phyloP scores from a whole-genome alignment of 2,329 filamentous ascomycete species.

The Pseudogymnoascus sp. region DNA sequence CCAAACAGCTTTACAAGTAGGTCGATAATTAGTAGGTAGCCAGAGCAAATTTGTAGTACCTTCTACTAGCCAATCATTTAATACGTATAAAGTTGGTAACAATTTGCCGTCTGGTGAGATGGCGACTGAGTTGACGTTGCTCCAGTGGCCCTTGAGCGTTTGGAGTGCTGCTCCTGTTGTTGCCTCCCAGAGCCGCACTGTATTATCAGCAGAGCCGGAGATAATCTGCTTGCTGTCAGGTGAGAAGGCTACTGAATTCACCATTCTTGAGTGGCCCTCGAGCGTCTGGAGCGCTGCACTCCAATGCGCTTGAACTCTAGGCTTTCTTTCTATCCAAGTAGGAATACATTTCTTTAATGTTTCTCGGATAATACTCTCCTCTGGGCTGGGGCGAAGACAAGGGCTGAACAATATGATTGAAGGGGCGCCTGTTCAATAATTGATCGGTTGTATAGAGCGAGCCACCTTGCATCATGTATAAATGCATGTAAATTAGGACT shows the following conservation, averaged over 20 bases:
- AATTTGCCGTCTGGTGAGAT: too few species aligned
- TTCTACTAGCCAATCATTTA: conserved; percentile 10
- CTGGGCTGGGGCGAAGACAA: conserved; percentile 29
- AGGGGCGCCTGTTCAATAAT: conserved; percentile 26
- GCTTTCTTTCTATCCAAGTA: conserved; percentile 15
- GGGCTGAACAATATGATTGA: conserved; percentile 30
- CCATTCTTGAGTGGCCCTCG: conserved; percentile 10
- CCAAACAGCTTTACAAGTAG: conserved; percentile 1
- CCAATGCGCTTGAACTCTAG: conserved; percentile 16
- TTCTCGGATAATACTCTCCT: conserved; percentile 24
- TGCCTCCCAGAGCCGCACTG: conserved; percentile 5
- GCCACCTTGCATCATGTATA: conserved; percentile 19
- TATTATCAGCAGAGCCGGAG: conserved; percentile 9
- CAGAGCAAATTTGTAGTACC: conserved; percentile 8
- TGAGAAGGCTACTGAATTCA: conserved; percentile 12
- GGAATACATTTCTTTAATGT: conserved; percentile 15
- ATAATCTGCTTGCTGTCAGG: conserved; percentile 9
- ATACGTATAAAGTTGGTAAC: conserved; percentile 5
- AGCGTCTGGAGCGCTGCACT: conserved; percentile 17
- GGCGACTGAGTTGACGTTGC: too few species aligned
- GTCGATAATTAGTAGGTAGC: conserved; percentile 14
- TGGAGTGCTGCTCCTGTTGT: background rate
- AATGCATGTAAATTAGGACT: conserved; percentile 11
- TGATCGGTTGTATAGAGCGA: conserved; percentile 17
- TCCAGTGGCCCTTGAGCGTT: conserved; percentile 8